A percentile compares a stretch with the other conserved stretches of the same genome.
Evolutionary conservation across 495 filamentous ascomycete genomes (phyloP).

Genomic region (Hypomontagnella submonticulosa): DNA sequence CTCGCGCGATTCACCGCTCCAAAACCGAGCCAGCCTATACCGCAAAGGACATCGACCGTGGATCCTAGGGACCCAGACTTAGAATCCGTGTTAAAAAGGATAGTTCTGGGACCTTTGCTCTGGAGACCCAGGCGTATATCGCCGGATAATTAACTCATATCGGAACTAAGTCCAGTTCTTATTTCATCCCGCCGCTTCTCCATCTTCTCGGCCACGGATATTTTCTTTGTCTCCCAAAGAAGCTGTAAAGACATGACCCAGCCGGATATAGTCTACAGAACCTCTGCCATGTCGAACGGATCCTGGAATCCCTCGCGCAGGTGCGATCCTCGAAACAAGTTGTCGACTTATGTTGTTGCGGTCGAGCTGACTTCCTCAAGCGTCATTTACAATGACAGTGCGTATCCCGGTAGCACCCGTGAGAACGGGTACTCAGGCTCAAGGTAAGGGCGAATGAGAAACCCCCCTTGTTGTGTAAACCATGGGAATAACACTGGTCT

Average conservation of each 20-base stretch:
- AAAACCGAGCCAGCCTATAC: constrained; percentile 36
- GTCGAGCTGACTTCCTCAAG: constrained; percentile 54
- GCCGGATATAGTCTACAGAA: constrained; percentile 56
- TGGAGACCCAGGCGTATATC: constrained; percentile 33
- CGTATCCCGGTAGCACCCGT: constrained; percentile 38
- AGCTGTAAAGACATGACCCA: constrained; percentile 52
- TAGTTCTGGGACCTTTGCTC: constrained; percentile 26
- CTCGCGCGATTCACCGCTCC: constrained; percentile 40
- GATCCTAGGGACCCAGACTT: constrained; percentile 39
- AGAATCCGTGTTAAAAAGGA: constrained; percentile 39
- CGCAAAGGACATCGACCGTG: constrained; percentile 39
- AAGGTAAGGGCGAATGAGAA: constrained; percentile 57
- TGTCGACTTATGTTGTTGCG: constrained; percentile 40
- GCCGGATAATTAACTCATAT: constrained; percentile 29
- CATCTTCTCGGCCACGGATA: constrained; percentile 24
- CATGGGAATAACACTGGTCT: constrained; percentile 55
- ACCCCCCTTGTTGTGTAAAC: constrained; percentile 44
- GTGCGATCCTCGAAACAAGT: constrained; percentile 55
- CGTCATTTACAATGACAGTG: constrained; percentile 54
- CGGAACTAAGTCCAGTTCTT: constrained; percentile 37
- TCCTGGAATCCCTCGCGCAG: constrained; percentile 59
- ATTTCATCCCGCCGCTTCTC: constrained; percentile 37
- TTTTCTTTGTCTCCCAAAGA: constrained; percentile 35
- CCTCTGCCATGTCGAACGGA: constrained; percentile 55
- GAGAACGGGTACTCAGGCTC: constrained; percentile 55